Evolutionary conservation across 2,329 filamentous ascomycete genomes (phyloP).

Genomic region (Tothia fuscella): DNA sequence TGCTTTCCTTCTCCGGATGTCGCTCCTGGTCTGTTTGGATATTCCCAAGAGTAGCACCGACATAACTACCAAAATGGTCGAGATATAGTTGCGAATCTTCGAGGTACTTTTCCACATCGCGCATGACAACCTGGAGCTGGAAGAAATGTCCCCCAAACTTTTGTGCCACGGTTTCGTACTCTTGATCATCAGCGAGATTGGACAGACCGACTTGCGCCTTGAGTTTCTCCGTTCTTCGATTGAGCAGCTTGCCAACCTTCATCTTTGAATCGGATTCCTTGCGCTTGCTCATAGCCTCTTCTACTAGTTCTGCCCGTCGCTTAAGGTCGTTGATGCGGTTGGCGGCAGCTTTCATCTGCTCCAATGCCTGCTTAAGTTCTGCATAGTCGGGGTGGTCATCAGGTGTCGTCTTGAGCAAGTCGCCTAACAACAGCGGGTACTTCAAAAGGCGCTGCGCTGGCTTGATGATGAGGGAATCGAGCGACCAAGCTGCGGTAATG

Average conservation of each 20-base stretch:
- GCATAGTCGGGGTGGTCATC: constrained; percentile 71
- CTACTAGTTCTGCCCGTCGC: constrained; percentile 85
- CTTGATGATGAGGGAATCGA: constrained; percentile 94
- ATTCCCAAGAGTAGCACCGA: constrained; percentile 14
- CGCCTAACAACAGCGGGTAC: constrained; percentile 75
- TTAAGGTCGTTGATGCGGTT: constrained; percentile 83
- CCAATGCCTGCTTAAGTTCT: constrained; percentile 57
- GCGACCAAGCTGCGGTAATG: constrained; percentile 84
- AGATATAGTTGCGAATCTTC: constrained; percentile 71
- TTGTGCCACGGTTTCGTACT: constrained; percentile 70
- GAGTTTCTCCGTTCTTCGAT: constrained; percentile 76
- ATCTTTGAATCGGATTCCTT: constrained; percentile 80
- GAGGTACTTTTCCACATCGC: constrained; percentile 88
- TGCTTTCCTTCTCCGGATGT: constrained; percentile 78
- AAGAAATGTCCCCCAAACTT: constrained; percentile 88
- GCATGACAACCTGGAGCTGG: constrained; percentile 78
- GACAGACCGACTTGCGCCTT: constrained; percentile 56
- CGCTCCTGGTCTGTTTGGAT: background rate
- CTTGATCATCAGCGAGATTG: constrained; percentile 60
- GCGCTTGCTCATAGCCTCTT: constrained; percentile 80
- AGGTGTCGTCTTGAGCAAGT: constrained; percentile 69
- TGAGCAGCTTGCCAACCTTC: constrained; percentile 66
- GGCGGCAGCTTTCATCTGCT: constrained; percentile 52
- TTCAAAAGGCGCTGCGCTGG: constrained; percentile 91
- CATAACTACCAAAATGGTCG: constrained; percentile 40